Evolutionary conservation across 805 yeast species (phyloP).

Genomic region (Lachancea meyersii): DNA sequence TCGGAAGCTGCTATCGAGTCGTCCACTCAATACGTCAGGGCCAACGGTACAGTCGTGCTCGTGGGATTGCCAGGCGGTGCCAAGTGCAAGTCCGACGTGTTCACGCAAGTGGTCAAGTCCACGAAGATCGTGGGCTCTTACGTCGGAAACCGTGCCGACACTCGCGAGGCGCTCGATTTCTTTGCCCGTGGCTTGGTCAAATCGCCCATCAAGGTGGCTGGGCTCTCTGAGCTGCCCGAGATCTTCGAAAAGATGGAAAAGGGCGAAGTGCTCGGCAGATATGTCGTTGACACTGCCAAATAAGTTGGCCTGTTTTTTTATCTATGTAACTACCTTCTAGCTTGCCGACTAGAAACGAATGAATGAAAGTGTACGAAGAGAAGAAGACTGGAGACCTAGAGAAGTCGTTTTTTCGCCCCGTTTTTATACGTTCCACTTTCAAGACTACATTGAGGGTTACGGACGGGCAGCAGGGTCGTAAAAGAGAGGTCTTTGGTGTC

Average conservation of each 20-base stretch:
- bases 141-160: conserved; percentile 48
- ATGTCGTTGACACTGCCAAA: conserved; percentile 71
- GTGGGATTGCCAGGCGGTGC: conserved; percentile 58
- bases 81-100: conserved; percentile 40
- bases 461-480: background rate
- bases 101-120: conserved; percentile 45
- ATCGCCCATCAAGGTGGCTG: conserved; percentile 70
- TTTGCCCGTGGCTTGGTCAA: conserved; percentile 64
- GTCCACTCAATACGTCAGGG: conserved; percentile 52
- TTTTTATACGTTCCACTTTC: too few relatives aligned
- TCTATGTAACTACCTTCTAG: background rate
- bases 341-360: conserved; percentile 1
- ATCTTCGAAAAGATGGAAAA: conserved; percentile 74
- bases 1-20: conserved; percentile 60
- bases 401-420: too few relatives aligned
- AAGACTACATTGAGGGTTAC: background rate
- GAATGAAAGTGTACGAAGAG: too few relatives aligned
- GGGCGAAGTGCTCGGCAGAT: conserved; percentile 82
- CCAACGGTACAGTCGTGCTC: conserved; percentile 54
- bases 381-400: too few relatives aligned
- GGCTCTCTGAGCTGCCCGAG: conserved; percentile 60
- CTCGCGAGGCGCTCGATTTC: conserved; percentile 66
- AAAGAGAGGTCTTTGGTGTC: too few relatives aligned
- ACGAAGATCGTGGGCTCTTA: conserved; percentile 44
- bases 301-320: too few relatives aligned